Evolutionary conservation across 164 flowering plant genomes (phyloP).

Genomic region (Chimonanthus salicifolius): DNA sequence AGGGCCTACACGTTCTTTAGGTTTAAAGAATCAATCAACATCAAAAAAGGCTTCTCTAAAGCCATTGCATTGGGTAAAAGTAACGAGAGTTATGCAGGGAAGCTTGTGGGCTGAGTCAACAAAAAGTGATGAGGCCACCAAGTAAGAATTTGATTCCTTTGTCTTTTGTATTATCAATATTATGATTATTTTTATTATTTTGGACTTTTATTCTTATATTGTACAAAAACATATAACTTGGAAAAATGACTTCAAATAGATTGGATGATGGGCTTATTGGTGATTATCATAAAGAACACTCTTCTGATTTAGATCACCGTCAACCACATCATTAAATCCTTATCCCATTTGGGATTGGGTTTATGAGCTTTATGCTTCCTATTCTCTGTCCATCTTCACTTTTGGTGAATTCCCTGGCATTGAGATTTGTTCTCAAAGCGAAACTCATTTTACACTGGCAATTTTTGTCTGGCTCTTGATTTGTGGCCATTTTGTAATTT

Average conservation of each 20-base stretch:
- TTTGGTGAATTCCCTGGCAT: background rate
- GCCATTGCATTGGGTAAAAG: conserved; percentile 90
- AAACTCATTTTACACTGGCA: too few relatives aligned
- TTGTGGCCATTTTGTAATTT: background rate
- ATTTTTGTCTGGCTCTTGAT: background rate
- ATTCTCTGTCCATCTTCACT: conserved; percentile 4
- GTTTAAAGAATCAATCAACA: conserved; percentile 29
- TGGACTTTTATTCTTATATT: background rate
- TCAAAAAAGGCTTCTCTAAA: conserved; percentile 46
- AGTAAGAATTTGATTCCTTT: conserved; percentile 27
- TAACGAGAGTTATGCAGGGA: conserved; percentile 81
- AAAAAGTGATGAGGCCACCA: conserved; percentile 65
- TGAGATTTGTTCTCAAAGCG: background rate
- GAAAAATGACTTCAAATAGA: too few relatives aligned
- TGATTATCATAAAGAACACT: too few relatives aligned
- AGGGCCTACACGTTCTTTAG: conserved; percentile 27
- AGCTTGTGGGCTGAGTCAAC: conserved; percentile 94
- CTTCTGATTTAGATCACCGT: too few relatives aligned
- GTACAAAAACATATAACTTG: too few relatives aligned
- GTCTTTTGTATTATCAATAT: background rate
- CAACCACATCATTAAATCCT: too few relatives aligned
- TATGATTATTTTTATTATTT: background rate
- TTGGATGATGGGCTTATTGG: too few relatives aligned
- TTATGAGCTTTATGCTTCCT: too few relatives aligned
- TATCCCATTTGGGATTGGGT: too few relatives aligned